A percentile compares a stretch with the other conserved stretches of the same genome.
Conservation (phyloP, 192 early-diverging fungal species). For the Umbelopsis ramanniana region DNA sequence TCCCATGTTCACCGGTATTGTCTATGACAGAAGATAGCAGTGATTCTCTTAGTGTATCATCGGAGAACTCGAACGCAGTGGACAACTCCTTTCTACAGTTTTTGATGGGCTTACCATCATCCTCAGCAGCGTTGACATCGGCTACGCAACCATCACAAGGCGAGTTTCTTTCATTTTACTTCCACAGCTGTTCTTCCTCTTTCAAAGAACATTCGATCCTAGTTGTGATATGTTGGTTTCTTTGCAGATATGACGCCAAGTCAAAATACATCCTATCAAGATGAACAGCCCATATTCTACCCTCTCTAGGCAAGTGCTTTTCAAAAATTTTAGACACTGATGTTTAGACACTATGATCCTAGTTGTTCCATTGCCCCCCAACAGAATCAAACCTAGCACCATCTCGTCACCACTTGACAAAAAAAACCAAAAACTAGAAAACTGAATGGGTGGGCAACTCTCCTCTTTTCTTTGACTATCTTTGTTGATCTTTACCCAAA, state of each 20-base stretch:
- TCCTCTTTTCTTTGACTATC: background rate
- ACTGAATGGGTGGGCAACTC: background rate
- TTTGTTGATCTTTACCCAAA: background rate
- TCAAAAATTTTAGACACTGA: background rate
- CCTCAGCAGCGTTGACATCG: too few species aligned
- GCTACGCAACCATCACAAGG: background rate
- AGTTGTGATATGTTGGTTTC: background rate
- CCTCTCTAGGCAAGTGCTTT: conserved; percentile 6
- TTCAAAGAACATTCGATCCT: conserved; percentile 15
- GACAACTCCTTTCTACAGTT: background rate
- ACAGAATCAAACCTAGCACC: background rate
- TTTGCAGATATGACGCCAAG: background rate
- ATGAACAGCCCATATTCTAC: background rate
- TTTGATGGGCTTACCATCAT: background rate
- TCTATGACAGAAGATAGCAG: background rate
- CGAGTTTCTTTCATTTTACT: background rate
- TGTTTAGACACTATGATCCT: background rate
- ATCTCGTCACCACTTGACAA: background rate
- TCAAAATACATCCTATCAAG: background rate
- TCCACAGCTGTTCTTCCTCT: background rate
- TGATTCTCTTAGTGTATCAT: background rate
- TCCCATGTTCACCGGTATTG: background rate
- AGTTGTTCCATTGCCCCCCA: background rate
- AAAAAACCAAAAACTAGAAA: background rate
- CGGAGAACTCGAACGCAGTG: background rate